Base-by-base conservation (phyloP, 2,329 filamentous ascomycete genomes). In the Monosporascus sp. region DNA sequence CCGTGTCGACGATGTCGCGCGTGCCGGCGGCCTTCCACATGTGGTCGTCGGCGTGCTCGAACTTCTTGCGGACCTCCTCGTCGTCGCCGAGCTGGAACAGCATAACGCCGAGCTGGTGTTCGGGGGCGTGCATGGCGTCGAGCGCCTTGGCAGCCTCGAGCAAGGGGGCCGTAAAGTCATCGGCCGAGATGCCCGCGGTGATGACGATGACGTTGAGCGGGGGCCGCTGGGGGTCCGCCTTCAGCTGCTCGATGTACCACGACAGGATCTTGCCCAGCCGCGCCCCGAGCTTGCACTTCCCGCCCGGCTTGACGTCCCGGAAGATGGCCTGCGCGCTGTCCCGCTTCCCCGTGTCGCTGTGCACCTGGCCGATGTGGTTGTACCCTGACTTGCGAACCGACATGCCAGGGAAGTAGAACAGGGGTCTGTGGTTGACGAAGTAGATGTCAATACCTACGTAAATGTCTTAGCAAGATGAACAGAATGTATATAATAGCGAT, bases 41-140 rank as follows among this genome's bases (percentile, higher is more conserved):
- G 44, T 60, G 52, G 44, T 63, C 60, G 53, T 63, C 61, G 14
- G 57, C 59, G 25, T 62, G 58, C 52, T 63, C 60, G 48, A 63
- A 63, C n/a, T 52, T 55, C 36, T 43, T 52, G 7, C 57, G 55
- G 18, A 53, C 58, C 18, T 65, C 58, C 50, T 63, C 60, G 52
- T 62, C 53, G 44, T 64, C 60, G 43, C 60, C 60, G n/a, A 62
- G 50, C 51, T 62, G 62, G 55, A 64, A 64, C 11, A 62, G 58
- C 59, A 60, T 60, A 7, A 62, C 58, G 18, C 66, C 66, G 35
- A 82, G 80, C 60, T 83, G 80, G 18, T 62, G 60, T 37, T 37
- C 49, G 8, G 59, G 53, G 15, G 57, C 59, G 8, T 50, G 50
- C 54, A 60, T 54, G 37, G 39, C 52, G 51, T 62, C 60, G 48